Percentiles rank a stretch among this genome's conserved stretches.
Conservation (phyloP, 768 basidiomycete species). For the Suillus luteus region DNA sequence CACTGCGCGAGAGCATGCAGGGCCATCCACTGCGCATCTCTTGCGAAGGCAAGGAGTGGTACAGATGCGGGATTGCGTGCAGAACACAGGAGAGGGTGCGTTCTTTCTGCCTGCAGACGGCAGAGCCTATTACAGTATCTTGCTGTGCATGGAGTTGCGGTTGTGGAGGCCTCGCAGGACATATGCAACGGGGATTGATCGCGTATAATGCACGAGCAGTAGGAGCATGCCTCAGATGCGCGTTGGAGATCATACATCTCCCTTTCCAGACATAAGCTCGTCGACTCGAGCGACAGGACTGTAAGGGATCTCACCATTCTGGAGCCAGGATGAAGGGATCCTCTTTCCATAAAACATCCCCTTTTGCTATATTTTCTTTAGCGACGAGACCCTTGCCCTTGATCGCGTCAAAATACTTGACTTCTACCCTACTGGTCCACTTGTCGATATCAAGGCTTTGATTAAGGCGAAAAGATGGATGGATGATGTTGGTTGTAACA, state of each 20-base stretch:
- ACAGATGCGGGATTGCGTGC: conserved; percentile 70
- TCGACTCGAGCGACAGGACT: background rate
- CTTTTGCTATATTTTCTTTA: conserved; percentile 61
- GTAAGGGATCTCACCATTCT: conserved; percentile 58
- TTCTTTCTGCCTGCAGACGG: conserved; percentile 58
- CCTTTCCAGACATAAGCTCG: conserved; percentile 42
- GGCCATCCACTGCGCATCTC: conserved; percentile 64
- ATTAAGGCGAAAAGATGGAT: conserved; percentile 67
- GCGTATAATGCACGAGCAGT: conserved; percentile 69
- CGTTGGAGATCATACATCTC: conserved; percentile 74
- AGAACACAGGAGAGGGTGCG: conserved; percentile 74
- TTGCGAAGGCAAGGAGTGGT: conserved; percentile 61
- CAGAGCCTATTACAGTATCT: conserved; percentile 85
- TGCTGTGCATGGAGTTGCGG: conserved; percentile 50
- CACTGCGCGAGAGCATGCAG: conserved; percentile 72
- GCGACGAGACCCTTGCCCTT: conserved; percentile 89
- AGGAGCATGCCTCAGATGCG: conserved; percentile 61
- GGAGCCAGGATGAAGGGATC: conserved; percentile 81
- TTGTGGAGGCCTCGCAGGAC: conserved; percentile 52
- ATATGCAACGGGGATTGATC: conserved; percentile 46
- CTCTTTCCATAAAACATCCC: conserved; percentile 83
- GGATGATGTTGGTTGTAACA: conserved; percentile 28
- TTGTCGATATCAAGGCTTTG: conserved; percentile 59
- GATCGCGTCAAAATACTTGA: conserved; percentile 63
- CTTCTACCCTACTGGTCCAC: conserved; percentile 66